Conservation (phyloP, 345 rosid genomes). For the Corchorus olitorius region DNA sequence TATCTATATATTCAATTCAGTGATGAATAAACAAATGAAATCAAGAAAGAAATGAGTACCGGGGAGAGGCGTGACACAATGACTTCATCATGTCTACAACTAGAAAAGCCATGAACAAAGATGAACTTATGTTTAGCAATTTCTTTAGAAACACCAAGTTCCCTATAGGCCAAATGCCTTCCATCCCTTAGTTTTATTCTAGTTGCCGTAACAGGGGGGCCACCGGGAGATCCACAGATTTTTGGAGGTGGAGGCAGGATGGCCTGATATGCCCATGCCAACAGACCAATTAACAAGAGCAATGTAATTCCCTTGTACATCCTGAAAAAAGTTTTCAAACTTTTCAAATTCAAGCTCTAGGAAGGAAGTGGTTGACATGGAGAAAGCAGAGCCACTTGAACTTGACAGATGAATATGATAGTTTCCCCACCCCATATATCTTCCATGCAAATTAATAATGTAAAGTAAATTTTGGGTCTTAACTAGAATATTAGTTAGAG, state of each 20-base stretch:
- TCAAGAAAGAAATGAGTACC: slow-evolving; percentile 24
- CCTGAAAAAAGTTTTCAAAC: slow-evolving; percentile 7
- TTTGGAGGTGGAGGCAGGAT: slow-evolving; percentile 48
- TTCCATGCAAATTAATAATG: too few relatives aligned
- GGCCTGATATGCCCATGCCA: slow-evolving; percentile 47
- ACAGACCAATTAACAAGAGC: slow-evolving; percentile 33
- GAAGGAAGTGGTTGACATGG: too few relatives aligned
- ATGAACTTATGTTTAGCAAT: slow-evolving; percentile 46
- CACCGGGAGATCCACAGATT: slow-evolving; percentile 43
- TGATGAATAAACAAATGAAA: background rate
- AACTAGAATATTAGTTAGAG: too few relatives aligned
- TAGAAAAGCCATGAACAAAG: slow-evolving; percentile 47
- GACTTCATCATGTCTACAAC: slow-evolving; percentile 38
- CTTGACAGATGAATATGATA: too few relatives aligned
- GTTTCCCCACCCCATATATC: too few relatives aligned
- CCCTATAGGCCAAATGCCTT: slow-evolving; percentile 60
- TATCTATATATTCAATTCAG: background rate
- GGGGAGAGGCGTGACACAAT: slow-evolving; percentile 29
- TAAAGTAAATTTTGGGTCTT: too few relatives aligned
- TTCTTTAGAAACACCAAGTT: slow-evolving; percentile 44
- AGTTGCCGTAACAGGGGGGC: slow-evolving; percentile 40
- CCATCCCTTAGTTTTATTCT: slow-evolving; percentile 60
- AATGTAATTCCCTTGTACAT: slow-evolving; percentile 25
- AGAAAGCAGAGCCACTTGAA: too few relatives aligned
- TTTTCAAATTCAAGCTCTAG: background rate